Evolutionary conservation across 2,329 filamentous ascomycete genomes (phyloP).

Genomic region (Sporothrix schenckii): DNA sequence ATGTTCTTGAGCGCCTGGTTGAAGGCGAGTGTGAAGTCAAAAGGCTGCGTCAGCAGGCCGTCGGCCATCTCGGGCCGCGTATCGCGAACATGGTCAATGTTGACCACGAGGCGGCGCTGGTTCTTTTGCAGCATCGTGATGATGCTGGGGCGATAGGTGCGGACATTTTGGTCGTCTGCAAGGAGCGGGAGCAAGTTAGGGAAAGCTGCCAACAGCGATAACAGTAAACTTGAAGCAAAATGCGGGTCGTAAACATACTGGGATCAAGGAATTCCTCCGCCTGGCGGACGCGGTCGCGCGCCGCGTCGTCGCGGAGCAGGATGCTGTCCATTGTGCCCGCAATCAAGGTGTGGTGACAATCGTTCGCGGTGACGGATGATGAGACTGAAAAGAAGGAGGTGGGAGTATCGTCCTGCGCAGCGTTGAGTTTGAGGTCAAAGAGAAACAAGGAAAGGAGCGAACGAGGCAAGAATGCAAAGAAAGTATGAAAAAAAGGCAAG

Average conservation of each 20-base stretch:
- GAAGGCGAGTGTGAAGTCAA: slow-evolving; percentile 86
- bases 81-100: slow-evolving; percentile 86
- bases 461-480: background rate
- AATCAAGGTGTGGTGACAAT: background rate
- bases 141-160: slow-evolving; percentile 88
- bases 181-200: background rate
- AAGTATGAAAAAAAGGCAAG: background rate
- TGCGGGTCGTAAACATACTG: slow-evolving; percentile 54
- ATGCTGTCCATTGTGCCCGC: slow-evolving; percentile 64
- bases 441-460: slow-evolving; percentile 1
- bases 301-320: slow-evolving; percentile 80
- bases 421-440: slow-evolving; percentile 11
- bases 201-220: slow-evolving; percentile 37
- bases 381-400: background rate
- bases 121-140: slow-evolving; percentile 73
- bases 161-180: slow-evolving; percentile 56
- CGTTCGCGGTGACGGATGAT: background rate
- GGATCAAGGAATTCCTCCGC: slow-evolving; percentile 95
- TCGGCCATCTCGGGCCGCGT: slow-evolving; percentile 82
- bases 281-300: slow-evolving; percentile 78
- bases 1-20: slow-evolving; percentile 88
- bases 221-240: background rate
- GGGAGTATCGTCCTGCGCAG: background rate
- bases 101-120: slow-evolving; percentile 67
- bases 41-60: slow-evolving; percentile 78